Base-by-base conservation (phyloP, 768 basidiomycete genomes). In the Tylopilus sp. region DNA sequence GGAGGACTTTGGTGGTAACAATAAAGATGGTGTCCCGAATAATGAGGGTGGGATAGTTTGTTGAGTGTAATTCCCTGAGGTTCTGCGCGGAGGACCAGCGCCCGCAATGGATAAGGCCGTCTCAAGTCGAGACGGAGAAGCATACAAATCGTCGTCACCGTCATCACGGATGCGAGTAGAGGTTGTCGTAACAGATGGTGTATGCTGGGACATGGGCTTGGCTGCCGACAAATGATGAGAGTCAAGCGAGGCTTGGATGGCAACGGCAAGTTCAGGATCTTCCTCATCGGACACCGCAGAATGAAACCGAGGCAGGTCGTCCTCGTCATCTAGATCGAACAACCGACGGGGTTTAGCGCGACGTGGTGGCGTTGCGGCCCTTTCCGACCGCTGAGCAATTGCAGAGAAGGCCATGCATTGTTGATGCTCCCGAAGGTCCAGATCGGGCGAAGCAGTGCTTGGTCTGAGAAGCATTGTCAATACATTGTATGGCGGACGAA, bases 41-140 rank as follows among this genome's bases (percentile, higher is more conserved):
- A 55, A 51, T 13, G 69, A 63, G 22, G 56, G 18, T 41, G 57
- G 57, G 22, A 51, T 52, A n/a, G 53, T 30, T 23, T 52, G 58
- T 31, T 52, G 57, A 21, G 46, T 18, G 40, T 52, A 50, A 26
- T 22, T 48, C 38, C 57, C 57, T 1, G 62, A 48, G 10, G 51
- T 23, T 25, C 35, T 61, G 41, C 57, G 66, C 10, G 68, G 65
- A 13, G 74, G 73, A 6, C 75, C 75, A 8, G 84, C 76, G 47
- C 83, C 83, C 17, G 80, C 88, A 39, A 89, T 81, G 10, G 85
- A 77, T 25, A 89, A 66, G 1, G 78, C 82, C 1, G 85, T 85
- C 58, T 83, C 83, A n/a, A 88, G 68, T 18, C 83, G 75, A 20
- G 75, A 75, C 1, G 78, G 82, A 3, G 77, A 76, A 28, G 76